Conservation (phyloP, 192 early-diverging fungal species). For the Lobosporangium transversale region DNA sequence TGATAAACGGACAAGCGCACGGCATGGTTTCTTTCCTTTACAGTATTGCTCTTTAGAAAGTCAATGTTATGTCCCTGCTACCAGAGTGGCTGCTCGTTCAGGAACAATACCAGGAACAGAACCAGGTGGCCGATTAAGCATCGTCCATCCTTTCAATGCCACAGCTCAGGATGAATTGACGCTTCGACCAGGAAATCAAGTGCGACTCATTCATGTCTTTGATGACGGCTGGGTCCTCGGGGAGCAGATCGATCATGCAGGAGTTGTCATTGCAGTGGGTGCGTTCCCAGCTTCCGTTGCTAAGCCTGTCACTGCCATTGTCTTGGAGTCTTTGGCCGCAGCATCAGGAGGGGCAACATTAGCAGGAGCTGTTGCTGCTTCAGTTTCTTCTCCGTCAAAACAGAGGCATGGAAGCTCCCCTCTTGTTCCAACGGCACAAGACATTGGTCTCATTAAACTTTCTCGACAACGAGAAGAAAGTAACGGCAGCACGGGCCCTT, state of each 20-base stretch:
- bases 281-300: conserved; percentile 26
- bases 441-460: conserved; percentile 24
- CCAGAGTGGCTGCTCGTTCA: conserved; percentile 19
- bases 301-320: conserved; percentile 24
- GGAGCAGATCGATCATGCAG: conserved; percentile 48
- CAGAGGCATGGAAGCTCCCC: conserved; percentile 30
- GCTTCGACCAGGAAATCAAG: conserved; percentile 47
- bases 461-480: conserved; percentile 26
- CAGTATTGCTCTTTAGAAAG: conserved; percentile 47
- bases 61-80: conserved; percentile 35
- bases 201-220: conserved; percentile 39
- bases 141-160: conserved; percentile 34
- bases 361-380: conserved; percentile 5
- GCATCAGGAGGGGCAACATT: conserved; percentile 3
- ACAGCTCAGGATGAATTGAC: conserved; percentile 28
- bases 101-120: conserved; percentile 23
- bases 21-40: conserved; percentile 48
- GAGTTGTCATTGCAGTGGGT: conserved; percentile 20
- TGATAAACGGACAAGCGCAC: conserved; percentile 35
- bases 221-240: conserved; percentile 49
- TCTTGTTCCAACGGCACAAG: conserved; percentile 31
- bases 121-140: conserved; percentile 29
- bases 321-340: conserved; percentile 14
- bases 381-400: conserved; percentile 35
- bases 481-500: conserved; percentile 24